Evolutionary conservation across 306 rosid species (phyloP), one percentile per base, ranked within the genome.

Genomic region (Glycine soja): DNA sequence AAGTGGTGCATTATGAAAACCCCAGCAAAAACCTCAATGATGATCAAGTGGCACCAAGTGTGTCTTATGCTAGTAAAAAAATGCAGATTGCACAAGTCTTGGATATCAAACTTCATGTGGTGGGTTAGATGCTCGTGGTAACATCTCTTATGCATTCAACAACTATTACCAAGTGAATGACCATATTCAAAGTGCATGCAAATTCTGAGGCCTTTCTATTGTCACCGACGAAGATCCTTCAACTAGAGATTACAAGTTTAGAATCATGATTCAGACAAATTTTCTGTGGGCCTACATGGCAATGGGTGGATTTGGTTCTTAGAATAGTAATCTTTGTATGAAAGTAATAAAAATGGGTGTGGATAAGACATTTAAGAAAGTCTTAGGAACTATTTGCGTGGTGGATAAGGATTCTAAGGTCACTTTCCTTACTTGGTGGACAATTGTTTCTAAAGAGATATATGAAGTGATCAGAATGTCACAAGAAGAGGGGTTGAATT

Each of bases 31-130:
- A 85, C 80, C 87, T 90, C 7, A 92, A 90, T 34, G 82, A 79
- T 83, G 88, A 93, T 0, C 87, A 95, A 81, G 80, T 95, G 7
- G 83, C 84, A 4, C 86, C 87, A 0, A 95, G 94, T 69, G 98
- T 95, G 73, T 83, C 88, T 48, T 93, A 87, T 42, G 98, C 98
- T 14, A 93, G 99, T 72, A 82, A 56, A 59, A 88, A 83, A n/a
- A n/a, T n/a, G 98, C 90, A 9, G 99, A 95, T 78, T 95, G 99
- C 82, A 93, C 97, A 0, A 90, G 97, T 75, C 97, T 95, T 45
- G 99, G 99, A 8, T 93, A 89, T 69, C 94, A 88, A 53, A 88
- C 94, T 61, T 91, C 99, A 2, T 95, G 99, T 82, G 87, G 84
- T 18, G 70, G 61, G 66, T 82, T 95, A 74, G 96, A 95, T 82